Evolutionary conservation across 306 rosid genomes (phyloP), one percentile per base, ranked within the genome.

Genomic region (Citrullus mucosospermus): DNA sequence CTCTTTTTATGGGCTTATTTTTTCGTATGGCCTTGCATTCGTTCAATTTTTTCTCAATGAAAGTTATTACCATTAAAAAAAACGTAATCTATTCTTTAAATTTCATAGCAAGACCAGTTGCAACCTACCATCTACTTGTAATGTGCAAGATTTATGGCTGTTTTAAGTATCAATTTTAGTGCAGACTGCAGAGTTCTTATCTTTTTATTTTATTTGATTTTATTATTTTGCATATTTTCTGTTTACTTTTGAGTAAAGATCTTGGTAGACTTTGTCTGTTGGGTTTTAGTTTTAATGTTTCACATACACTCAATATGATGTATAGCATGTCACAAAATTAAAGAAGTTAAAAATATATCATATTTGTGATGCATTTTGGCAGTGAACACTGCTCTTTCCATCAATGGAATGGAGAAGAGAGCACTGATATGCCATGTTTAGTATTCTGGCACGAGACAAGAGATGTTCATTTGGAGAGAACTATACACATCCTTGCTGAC

Each of bases 331-430:
- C 39, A 71, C 46, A 48, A 7, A 62, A 44, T 54, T 36, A 67
- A 79, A 72, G 36, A 48, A 43, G 77, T 39, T 81, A 20, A 77
- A 71, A 72, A 22, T 81, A 22, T 62, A 12, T 77, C 41, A 60
- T 57, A 80, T 77, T 43, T 67, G 34, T 63, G 65, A 75, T 66
- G 86, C 75, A 80, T 78, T 82, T 80, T 85, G 84, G 83, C 97
- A 95, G 99, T 15, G 97, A 88, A 76, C 82, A 80, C 76, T 90
- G 97, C 82, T 72, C 73, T 46, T 89, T 81, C 67, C 70, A 83
- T 18, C 81, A 87, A 54, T 77, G 84, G 59, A 78, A 83, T 76
- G 77, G 81, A 60, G 81, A 78, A 12, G 75, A 76, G 34, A 57
- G 20, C 6, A 55, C 71, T 56, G 85, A 80, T n/a, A 78, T 85